These are phyloP conservation scores for Trypanosoma melophagium DNA, from an alignment of 208 protist species.

Conservation along the genomic window DNA sequence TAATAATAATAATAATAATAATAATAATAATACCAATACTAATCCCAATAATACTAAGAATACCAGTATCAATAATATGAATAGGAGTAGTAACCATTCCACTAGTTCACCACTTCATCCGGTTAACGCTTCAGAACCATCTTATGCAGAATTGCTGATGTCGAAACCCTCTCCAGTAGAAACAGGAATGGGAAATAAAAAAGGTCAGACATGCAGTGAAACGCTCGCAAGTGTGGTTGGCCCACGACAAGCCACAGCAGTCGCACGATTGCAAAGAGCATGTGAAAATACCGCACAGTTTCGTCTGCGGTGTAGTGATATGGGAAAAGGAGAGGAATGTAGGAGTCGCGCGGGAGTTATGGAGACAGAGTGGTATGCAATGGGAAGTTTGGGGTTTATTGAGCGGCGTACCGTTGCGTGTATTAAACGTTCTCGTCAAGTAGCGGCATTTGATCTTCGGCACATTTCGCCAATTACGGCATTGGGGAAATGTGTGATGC, in stretches of 20 bases:
- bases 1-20: no score
- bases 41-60: background rate
- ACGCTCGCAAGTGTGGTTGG: conserved; percentile 21
- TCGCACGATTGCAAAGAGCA: conserved; percentile 14
- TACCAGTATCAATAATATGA: background rate
- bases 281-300: conserved; percentile 30
- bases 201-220: background rate
- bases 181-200: no score
- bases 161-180: no score
- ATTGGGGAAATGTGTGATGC: conserved; percentile 36
- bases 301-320: conserved; percentile 13
- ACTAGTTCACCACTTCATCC: no score
- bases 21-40: background rate
- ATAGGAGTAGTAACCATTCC: background rate
- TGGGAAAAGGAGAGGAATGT: background rate
- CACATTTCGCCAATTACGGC: conserved; percentile 49
- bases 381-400: conserved; percentile 23
- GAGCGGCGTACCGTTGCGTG: conserved; percentile 28
- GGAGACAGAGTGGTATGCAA: conserved; percentile 32
- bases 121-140: no score
- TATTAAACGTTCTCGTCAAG: conserved; percentile 35
- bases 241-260: conserved; percentile 10
- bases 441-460: conserved; percentile 40
- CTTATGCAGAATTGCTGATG: no score
- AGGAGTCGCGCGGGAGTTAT: no score